These are phyloP conservation scores for Xylaria sp. DNA, from an alignment of 2,329 filamentous ascomycete genomes.

Conservation along the genomic window DNA sequence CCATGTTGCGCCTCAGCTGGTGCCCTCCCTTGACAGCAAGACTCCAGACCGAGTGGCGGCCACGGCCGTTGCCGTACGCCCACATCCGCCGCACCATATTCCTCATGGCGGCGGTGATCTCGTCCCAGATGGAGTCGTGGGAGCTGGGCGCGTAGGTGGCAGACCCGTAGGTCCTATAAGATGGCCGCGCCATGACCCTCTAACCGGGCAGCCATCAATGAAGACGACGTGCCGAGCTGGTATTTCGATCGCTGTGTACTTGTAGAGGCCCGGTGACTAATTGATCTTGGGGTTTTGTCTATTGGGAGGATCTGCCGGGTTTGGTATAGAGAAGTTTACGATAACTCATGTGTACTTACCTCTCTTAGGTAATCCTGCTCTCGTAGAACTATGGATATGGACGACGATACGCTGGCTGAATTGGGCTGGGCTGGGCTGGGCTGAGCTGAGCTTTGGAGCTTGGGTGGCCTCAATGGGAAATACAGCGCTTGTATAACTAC, in stretches of 20 bases:
- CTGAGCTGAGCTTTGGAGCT: neutral
- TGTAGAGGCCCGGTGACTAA: neutral
- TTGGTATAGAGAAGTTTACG: neutral
- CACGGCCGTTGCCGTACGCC: constrained; percentile 56
- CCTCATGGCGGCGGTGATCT: constrained; percentile 47
- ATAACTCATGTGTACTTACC: neutral
- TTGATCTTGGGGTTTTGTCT: neutral
- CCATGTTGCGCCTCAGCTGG: constrained; percentile 58
- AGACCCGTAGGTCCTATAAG: constrained; percentile 50
- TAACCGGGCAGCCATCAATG: constrained; percentile 44
- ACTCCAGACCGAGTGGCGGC: constrained; percentile 50
- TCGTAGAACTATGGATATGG: constrained; percentile 2
- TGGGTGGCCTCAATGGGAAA: neutral
- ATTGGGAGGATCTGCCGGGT: neutral
- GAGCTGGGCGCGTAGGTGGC: constrained; percentile 36
- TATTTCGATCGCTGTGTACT: neutral
- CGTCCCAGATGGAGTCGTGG: constrained; percentile 51
- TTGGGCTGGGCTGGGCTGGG: constrained; percentile 15
- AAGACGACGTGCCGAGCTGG: constrained; percentile 13
- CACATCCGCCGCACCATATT: constrained; percentile 49
- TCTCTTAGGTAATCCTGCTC: neutral
- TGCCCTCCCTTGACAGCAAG: constrained; percentile 46
- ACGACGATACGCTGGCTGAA: constrained; percentile 3
- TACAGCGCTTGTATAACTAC: neutral
- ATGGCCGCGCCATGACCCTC: constrained; percentile 51